Conservation (phyloP, 148 eudicot species). For the Limonium bicolor region DNA sequence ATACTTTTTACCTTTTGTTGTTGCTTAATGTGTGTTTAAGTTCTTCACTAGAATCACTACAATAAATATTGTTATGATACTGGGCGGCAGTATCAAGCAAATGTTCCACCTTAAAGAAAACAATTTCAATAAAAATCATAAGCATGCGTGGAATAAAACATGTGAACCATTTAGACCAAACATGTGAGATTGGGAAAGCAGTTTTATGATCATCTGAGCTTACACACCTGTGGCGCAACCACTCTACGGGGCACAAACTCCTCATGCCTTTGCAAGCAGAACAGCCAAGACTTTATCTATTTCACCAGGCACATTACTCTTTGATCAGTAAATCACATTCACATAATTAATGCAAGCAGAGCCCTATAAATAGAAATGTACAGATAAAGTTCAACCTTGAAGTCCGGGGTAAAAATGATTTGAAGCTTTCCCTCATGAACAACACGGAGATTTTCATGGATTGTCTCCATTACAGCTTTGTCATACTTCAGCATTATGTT, state of each 20-base stretch:
- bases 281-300: slow-evolving; percentile 62
- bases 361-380: no score
- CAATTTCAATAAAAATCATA: no score
- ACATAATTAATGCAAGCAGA: background rate
- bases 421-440: slow-evolving; percentile 55
- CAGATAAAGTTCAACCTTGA: slow-evolving; percentile 67
- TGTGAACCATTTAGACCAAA: no score
- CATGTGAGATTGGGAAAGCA: no score
- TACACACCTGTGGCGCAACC: slow-evolving; percentile 57
- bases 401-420: slow-evolving; percentile 31
- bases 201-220: no score
- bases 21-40: slow-evolving; percentile 9
- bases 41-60: slow-evolving; percentile 7
- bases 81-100: slow-evolving; percentile 15
- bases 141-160: background rate
- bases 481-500: slow-evolving; percentile 22
- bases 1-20: slow-evolving; percentile 22
- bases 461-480: slow-evolving; percentile 41
- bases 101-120: slow-evolving; percentile 17
- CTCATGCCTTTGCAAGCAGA: slow-evolving; percentile 41
- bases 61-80: slow-evolving; percentile 6
- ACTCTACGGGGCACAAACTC: slow-evolving; percentile 29
- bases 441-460: slow-evolving; percentile 40
- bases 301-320: no score
- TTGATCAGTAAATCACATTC: background rate